Percentiles rank a stretch among this genome's conserved stretches.
Conservation (phyloP, 352 stramenopile species). For the Phytophthora idaei region DNA sequence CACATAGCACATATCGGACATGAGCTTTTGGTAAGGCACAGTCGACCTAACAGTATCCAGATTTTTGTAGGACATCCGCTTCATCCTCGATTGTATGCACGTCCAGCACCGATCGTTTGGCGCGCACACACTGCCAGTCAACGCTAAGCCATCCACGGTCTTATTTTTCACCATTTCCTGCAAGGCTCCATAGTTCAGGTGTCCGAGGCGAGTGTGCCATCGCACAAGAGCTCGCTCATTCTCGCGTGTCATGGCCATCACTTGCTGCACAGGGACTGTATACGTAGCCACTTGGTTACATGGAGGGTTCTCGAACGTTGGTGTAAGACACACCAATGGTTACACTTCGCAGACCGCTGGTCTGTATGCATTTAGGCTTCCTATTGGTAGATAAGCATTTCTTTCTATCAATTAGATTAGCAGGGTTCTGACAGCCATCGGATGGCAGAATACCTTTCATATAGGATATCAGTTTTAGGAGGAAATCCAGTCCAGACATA, state of each 20-base stretch:
- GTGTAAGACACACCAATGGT: too few species aligned
- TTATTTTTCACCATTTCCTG: constrained; percentile 9
- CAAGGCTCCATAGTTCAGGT: constrained; percentile 10
- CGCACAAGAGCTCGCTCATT: constrained; percentile 7
- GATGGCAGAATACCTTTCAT: too few species aligned
- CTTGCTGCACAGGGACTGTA: too few species aligned
- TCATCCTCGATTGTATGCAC: not conserved
- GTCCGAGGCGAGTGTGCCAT: constrained; percentile 16
- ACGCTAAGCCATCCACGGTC: not conserved
- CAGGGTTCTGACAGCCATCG: too few species aligned
- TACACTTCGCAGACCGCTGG: too few species aligned
- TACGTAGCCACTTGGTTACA: too few species aligned
- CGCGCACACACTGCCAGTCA: not conserved
- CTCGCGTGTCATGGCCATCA: not conserved
- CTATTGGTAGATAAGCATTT: too few species aligned
- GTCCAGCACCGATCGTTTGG: not conserved
- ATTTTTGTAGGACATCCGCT: constrained; percentile 22
- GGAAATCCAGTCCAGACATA: too few species aligned
- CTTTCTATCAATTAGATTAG: too few species aligned
- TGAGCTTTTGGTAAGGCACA: constrained; percentile 15
- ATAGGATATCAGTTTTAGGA: too few species aligned
- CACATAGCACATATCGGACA: constrained; percentile 23
- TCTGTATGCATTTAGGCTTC: too few species aligned
- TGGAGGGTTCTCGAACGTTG: too few species aligned
- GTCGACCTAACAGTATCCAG: not conserved